phyloP scores from a whole-genome alignment of 1,139 yeast species.

The Geotrichum carabidarum region DNA sequence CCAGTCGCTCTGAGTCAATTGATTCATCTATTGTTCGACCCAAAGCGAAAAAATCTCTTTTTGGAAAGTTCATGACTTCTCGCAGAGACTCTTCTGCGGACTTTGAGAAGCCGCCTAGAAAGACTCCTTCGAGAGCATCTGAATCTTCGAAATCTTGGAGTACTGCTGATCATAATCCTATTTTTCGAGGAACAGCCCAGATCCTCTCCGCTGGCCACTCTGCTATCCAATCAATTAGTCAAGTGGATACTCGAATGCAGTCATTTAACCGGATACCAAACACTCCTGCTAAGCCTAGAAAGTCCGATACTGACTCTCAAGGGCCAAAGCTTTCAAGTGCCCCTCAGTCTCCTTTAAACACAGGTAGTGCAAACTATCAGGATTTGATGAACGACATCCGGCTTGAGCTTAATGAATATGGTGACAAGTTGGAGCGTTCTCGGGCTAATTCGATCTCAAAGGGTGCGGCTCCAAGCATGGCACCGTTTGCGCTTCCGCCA shows the following conservation, averaged over 20 bases:
- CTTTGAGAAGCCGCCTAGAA: constrained; percentile 9
- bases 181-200: background rate
- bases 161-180: too few species aligned
- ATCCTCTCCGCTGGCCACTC: constrained; percentile 11
- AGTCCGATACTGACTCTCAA: background rate
- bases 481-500: background rate
- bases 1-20: background rate
- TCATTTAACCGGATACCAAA: background rate
- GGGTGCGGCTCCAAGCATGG: background rate
- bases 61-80: constrained; percentile 26
- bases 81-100: constrained; percentile 29
- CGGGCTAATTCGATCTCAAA: background rate
- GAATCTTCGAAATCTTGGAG: background rate
- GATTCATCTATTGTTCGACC: background rate
- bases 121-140: background rate
- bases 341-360: constrained; percentile 3
- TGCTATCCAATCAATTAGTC: background rate
- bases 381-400: background rate
- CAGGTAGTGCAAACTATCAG: background rate
- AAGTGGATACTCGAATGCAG: background rate
- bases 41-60: constrained; percentile 22
- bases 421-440: background rate
- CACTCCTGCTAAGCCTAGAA: background rate
- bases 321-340: background rate
- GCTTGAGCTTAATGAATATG: background rate